Conservation (phyloP, 495 filamentous ascomycete species). For the Poronia punctata region DNA sequence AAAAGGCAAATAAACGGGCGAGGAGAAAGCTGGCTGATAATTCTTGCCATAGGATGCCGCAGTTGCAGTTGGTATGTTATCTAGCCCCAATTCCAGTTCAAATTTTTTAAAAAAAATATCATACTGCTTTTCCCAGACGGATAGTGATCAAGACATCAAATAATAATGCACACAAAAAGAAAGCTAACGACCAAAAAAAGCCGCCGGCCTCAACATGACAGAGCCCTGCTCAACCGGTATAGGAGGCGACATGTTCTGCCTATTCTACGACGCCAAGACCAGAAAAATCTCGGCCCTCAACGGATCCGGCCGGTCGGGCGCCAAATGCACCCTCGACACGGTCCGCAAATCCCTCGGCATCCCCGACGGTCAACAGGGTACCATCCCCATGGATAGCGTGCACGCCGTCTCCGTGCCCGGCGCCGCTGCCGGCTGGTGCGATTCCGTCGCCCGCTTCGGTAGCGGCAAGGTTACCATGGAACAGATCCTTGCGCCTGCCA, state of each 20-base stretch:
- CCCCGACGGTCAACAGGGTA: constrained; percentile 49
- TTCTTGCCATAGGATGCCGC: constrained; percentile 67
- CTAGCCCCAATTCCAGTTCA: too few species aligned
- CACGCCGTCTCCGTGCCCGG: constrained; percentile 84
- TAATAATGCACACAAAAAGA: too few species aligned
- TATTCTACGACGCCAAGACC: constrained; percentile 81
- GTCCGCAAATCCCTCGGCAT: constrained; percentile 65
- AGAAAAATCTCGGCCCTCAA: constrained; percentile 80
- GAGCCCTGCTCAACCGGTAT: constrained; percentile 94
- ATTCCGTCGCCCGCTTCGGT: constrained; percentile 84
- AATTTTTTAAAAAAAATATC: too few species aligned
- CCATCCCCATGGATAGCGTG: constrained; percentile 69
- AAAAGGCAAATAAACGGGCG: not conserved
- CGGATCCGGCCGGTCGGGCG: constrained; percentile 77
- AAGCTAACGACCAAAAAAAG: constrained; percentile 41
- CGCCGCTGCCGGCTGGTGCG: constrained; percentile 89
- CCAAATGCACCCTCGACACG: constrained; percentile 58
- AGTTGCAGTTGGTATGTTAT: constrained; percentile 68
- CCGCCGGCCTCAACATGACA: constrained; percentile 85
- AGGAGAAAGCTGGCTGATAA: constrained; percentile 3
- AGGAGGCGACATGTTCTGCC: constrained; percentile 95
- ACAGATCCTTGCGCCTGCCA: constrained; percentile 76
- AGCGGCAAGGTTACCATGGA: constrained; percentile 74
- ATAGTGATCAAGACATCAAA: too few species aligned
- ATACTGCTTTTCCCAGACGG: not conserved